These are phyloP conservation scores for Colletotrichum falcatum DNA, from an alignment of 2,329 filamentous ascomycete species.

Conservation along the genomic window DNA sequence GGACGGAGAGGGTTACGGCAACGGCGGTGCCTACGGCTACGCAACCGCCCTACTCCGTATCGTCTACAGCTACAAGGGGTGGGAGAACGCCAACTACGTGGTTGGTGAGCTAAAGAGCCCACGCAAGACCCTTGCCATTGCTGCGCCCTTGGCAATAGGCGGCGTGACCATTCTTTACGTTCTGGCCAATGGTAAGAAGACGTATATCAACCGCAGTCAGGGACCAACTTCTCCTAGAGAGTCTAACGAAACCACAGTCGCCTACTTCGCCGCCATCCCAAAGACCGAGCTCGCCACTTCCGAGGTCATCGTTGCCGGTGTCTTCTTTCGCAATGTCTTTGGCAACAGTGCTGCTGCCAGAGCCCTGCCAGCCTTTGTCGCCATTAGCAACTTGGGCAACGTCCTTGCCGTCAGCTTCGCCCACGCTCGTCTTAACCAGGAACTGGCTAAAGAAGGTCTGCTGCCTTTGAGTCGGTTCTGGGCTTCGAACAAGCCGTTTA, in stretches of 20 bases:
- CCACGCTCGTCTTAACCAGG: constrained; percentile 70
- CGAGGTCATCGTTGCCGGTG: constrained; percentile 69
- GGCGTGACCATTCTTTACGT: constrained; percentile 71
- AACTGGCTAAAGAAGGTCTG: constrained; percentile 77
- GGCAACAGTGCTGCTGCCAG: constrained; percentile 64
- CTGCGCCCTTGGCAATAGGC: constrained; percentile 68
- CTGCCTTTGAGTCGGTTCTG: constrained; percentile 75
- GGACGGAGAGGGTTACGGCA: constrained; percentile 57
- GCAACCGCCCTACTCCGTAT: constrained; percentile 69
- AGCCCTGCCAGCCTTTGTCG: constrained; percentile 67
- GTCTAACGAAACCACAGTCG: constrained; percentile 49
- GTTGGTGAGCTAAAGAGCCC: constrained; percentile 68
- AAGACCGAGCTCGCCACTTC: constrained; percentile 68
- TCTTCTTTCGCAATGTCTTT: constrained; percentile 73
- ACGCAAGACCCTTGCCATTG: constrained; percentile 64
- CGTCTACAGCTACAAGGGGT: constrained; percentile 72
- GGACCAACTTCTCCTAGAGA: too few species aligned
- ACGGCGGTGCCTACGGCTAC: constrained; percentile 64
- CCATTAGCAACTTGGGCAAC: constrained; percentile 71
- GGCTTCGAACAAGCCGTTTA: constrained; percentile 76
- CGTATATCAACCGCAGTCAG: too few species aligned
- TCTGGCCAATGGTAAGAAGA: constrained; percentile 64
- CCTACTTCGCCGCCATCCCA: constrained; percentile 73
- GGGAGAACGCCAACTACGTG: constrained; percentile 74
- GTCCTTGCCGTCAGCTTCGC: constrained; percentile 71